These are phyloP conservation scores for Fragaria nilgerrensis DNA, from an alignment of 306 rosid species.

Conservation along the genomic window DNA sequence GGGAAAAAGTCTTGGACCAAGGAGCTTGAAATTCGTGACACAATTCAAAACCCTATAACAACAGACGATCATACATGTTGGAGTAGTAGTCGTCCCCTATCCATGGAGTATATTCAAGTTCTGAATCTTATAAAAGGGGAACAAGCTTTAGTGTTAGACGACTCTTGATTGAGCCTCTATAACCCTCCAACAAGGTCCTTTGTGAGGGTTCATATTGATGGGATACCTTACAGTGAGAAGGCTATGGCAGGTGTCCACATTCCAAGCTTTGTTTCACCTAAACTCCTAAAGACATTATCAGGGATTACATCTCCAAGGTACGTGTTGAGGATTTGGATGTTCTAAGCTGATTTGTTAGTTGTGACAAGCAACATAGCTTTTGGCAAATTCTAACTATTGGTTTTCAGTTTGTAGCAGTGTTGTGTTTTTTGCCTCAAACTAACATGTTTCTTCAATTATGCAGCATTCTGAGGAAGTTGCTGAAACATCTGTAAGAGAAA, in stretches of 20 bases:
- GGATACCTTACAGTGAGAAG: background rate
- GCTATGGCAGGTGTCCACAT: background rate
- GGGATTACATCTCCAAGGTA: background rate
- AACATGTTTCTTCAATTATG: background rate
- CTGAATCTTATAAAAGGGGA: background rate
- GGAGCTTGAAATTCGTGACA: background rate
- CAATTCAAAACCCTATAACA: background rate
- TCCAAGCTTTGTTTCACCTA: slow-evolving; percentile 1
- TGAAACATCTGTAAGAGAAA: background rate
- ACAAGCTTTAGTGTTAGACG: background rate
- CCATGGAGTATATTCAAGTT: background rate
- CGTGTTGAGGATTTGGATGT: background rate
- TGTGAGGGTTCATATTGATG: background rate
- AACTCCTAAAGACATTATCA: background rate
- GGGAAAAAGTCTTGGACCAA: background rate
- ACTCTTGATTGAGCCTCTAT: background rate
- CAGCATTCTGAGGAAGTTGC: background rate
- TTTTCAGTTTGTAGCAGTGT: background rate
- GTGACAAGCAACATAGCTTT: background rate
- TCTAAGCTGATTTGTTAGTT: background rate
- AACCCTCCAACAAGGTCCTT: background rate
- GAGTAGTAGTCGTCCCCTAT: too few relatives aligned
- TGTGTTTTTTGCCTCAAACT: background rate
- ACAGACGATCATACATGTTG: background rate
- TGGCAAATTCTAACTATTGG: background rate